Base-by-base conservation (phyloP, 2,329 filamentous ascomycete genomes). In the Fusarium chuoi region DNA sequence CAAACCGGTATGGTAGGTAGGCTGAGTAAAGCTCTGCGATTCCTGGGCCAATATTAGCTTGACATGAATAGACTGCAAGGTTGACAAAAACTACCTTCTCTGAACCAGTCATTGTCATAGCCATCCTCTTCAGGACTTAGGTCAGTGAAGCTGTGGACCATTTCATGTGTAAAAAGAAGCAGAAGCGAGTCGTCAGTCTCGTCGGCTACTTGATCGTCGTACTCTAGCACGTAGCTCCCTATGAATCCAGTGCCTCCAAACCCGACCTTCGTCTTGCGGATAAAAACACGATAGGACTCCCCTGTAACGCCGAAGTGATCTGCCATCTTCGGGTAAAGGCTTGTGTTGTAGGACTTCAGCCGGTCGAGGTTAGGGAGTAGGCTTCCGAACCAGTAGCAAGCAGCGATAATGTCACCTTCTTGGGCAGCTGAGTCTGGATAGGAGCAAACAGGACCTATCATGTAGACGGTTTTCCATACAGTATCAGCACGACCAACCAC, bases 51-150 rank as follows among this genome's bases (percentile, higher is more conserved):
- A 3, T 3, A 42, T 42, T 42, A 42, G 39, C 14, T 42, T 42
- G 0, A 11, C n/a, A 42, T 42, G 2, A n/a, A 42, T 11, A 5
- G 2, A 15, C 0, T 0, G 11, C 30, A 33, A 33, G 30, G 3
- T 42, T 42, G 6, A n/a, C 9, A 44, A 5, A 44, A 2, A 44
- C 15, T 17, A 44, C 41, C 41, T 44, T 44, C 41, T 17, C 0
- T 24, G 6, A 44, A 44, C 41, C n/a, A 44, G 8, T 24, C 41
- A 44, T 44, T 44, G 2, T 44, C 41, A 24, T 44, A 44, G 10
- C n/a, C 41, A 1, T 44, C 41, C 9, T 44, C 41, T 44, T 44
- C 41, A 3, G 0, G 9, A 17, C 41, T 44, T 10, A 44, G 4
- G 15, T 2, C n/a, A 24, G 41, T 24, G 17, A 44, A 24, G 15